These are phyloP conservation scores for Exsudoporus frostii DNA, from an alignment of 768 basidiomycete species.

Conservation along the genomic window DNA sequence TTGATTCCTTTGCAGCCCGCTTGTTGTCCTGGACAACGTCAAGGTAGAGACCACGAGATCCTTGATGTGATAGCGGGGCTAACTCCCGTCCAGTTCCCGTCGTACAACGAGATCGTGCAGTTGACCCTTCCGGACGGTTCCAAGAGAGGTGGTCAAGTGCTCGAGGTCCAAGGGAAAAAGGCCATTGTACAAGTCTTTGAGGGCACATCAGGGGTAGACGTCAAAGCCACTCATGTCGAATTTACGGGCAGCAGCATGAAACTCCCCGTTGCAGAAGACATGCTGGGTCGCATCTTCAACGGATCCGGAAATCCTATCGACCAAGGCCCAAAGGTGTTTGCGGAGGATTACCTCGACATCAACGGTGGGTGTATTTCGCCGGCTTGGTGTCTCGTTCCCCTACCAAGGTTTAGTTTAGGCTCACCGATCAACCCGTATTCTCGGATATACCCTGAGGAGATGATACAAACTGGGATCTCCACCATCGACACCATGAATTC, in stretches of 20 bases:
- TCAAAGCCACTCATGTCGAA: slow-evolving; percentile 95
- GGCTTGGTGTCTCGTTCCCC: neutral
- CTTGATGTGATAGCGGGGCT: slow-evolving; percentile 8
- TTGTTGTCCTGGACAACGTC: slow-evolving; percentile 98
- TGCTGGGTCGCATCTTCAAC: slow-evolving; percentile 99
- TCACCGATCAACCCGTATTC: slow-evolving; percentile 98
- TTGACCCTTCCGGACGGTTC: slow-evolving; percentile 94
- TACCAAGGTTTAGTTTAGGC: slow-evolving; percentile 47
- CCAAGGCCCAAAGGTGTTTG: slow-evolving; percentile 97
- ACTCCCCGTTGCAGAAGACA: slow-evolving; percentile 96
- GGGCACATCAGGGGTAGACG: slow-evolving; percentile 96
- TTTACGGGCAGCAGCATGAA: slow-evolving; percentile 99
- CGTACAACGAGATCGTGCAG: slow-evolving; percentile 98
- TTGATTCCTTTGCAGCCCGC: slow-evolving; percentile 54
- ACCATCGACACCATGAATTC: slow-evolving; percentile 98
- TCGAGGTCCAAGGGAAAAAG: slow-evolving; percentile 98
- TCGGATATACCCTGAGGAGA: slow-evolving; percentile 99
- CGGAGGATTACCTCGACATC: slow-evolving; percentile 98
- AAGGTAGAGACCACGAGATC: slow-evolving; percentile 54
- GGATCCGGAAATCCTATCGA: slow-evolving; percentile 98
- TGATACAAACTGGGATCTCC: slow-evolving; percentile 99
- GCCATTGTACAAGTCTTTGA: slow-evolving; percentile 99
- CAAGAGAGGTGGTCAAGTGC: slow-evolving; percentile 93
- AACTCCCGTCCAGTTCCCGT: slow-evolving; percentile 67
- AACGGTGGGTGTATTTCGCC: slow-evolving; percentile 64